Base-by-base conservation (phyloP, 1,284 basidiomycete genomes). In the Testicularia cyperi region DNA sequence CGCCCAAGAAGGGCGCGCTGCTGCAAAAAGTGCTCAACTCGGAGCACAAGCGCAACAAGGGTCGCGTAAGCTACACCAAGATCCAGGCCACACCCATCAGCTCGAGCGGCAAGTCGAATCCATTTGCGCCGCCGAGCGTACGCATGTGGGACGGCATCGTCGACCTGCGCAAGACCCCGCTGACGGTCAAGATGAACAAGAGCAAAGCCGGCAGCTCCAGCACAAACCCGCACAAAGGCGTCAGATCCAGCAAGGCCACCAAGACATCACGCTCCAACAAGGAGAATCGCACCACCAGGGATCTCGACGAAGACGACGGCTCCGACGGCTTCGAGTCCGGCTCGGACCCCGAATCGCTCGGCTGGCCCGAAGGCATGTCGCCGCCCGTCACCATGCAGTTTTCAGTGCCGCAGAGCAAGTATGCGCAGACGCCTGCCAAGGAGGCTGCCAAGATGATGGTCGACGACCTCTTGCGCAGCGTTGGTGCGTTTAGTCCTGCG, bases 361-460 rank as follows among this genome's bases (percentile, higher is more conserved):
- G 82, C 28, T 68, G 78, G 39, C 78, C 81, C 28, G 74, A 75
- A 25, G 87, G 86, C 33, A 88, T 92, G 86, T 91, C 89, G 0
- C 89, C 91, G 2, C 89, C 88, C 2, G 83, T 87, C 4, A 86
- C 87, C 44, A 85, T 92, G 83, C 87, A 86, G 21, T 90, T 89
- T 49, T 85, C 85, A 2, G 82, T 86, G n/a, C 86, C 86, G 0
- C 81, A 84, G 8, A 81, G 83, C 41, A 83, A 80, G 34, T 80
- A 89, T 16, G 83, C 83, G 7, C 82, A 80, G 44, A 81, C 82
- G n/a, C 82, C 78, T 0, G 73, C 65, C n/a, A 72, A 72, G 35
- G 70, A 76, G 37, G 74, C 73, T 6, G 69, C 76, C 36, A 53
- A 43, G 36, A 47, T 68, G 37, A 60, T 75, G 38, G 72, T 75